Evolutionary conservation across 345 rosid species (phyloP).

Genomic region (Arabis alpina): DNA sequence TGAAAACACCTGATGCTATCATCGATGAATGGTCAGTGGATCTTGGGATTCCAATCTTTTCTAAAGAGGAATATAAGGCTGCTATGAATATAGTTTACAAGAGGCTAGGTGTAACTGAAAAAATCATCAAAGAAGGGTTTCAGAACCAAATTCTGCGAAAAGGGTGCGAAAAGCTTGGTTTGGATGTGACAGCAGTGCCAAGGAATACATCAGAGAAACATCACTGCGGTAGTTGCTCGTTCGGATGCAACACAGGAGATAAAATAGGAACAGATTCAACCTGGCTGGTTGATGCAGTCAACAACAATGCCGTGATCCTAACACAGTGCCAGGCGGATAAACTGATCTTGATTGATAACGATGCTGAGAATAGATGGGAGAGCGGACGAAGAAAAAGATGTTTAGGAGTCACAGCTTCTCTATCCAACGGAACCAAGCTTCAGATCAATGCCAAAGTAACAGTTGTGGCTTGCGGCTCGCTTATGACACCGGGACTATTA

Average conservation of each 20-base stretch:
- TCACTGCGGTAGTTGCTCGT: constrained; percentile 66
- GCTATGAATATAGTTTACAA: constrained; percentile 61
- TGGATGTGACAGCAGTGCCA: constrained; percentile 52
- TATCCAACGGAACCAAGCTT: constrained; percentile 48
- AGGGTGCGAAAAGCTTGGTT: constrained; percentile 70
- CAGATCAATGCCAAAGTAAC: constrained; percentile 64
- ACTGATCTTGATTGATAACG: constrained; percentile 46
- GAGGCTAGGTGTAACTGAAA: constrained; percentile 60
- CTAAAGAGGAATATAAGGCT: constrained; percentile 46
- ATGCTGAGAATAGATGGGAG: constrained; percentile 39
- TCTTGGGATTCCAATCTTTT: constrained; percentile 50
- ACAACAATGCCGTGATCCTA: constrained; percentile 57
- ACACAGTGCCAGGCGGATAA: constrained; percentile 64
- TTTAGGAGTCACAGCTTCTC: constrained; percentile 56
- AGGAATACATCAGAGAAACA: constrained; percentile 58
- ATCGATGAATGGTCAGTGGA: constrained; percentile 61
- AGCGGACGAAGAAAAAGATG: constrained; percentile 48
- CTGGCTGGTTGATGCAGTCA: constrained; percentile 73
- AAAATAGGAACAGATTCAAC: constrained; percentile 65
- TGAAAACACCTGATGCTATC: constrained; percentile 54
- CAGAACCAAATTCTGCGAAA: constrained; percentile 66
- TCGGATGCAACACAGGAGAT: constrained; percentile 65
- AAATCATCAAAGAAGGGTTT: constrained; percentile 57
- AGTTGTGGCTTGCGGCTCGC: constrained; percentile 67
- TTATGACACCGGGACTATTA: constrained; percentile 61